phyloP scores from a whole-genome alignment of 352 stramenopile species.

The Globisporangium mamillatum region DNA sequence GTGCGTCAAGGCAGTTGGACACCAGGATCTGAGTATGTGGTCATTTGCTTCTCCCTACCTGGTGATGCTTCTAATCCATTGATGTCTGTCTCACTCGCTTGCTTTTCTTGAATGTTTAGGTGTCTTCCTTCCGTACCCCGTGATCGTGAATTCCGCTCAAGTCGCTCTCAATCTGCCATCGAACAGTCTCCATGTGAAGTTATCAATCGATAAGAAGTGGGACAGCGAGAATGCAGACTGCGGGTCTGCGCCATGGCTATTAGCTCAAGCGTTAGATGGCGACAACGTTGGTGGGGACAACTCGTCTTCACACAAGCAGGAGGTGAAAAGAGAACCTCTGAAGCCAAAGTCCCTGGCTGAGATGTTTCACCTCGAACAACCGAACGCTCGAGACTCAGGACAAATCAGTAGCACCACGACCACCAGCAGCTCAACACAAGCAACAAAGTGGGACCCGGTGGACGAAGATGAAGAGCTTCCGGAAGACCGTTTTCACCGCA shows the following conservation, averaged over 20 bases:
- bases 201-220: conserved; percentile 59
- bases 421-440: conserved; percentile 6
- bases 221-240: conserved; percentile 33
- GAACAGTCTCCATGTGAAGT: conserved; percentile 38
- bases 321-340: not conserved
- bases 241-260: conserved; percentile 66
- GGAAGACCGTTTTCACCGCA: conserved; percentile 74
- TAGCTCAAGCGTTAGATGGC: conserved; percentile 47
- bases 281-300: conserved; percentile 18
- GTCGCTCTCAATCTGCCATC: conserved; percentile 32
- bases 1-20: conserved; percentile 37
- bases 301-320: not conserved
- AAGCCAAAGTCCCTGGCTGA: conserved; percentile 57
- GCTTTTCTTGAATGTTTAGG: conserved; percentile 15
- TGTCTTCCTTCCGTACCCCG: conserved; percentile 68
- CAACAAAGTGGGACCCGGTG: conserved; percentile 52
- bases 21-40: conserved; percentile 51
- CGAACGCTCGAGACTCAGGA: not conserved
- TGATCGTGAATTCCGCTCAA: conserved; percentile 29
- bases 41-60: not conserved
- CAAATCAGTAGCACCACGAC: not conserved
- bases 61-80: not conserved
- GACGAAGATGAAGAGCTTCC: conserved; percentile 75
- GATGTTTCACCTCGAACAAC: conserved; percentile 60
- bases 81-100: not conserved